Conservation (phyloP, 2,329 filamentous ascomycete genomes). For the Penicillium decumbens region DNA sequence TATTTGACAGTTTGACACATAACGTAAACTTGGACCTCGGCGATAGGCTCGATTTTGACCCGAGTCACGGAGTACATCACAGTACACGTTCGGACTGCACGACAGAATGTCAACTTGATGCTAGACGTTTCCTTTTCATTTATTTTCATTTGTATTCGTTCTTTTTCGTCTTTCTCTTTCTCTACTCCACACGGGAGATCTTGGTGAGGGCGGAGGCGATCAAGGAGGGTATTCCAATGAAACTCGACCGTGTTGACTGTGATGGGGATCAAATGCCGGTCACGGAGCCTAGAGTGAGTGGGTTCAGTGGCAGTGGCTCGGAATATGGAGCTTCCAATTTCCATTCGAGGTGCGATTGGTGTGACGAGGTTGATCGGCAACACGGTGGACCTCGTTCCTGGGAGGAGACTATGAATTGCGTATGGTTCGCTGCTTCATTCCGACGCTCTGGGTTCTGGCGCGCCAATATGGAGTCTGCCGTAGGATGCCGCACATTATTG, state of each 20-base stretch:
- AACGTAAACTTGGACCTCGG: background rate
- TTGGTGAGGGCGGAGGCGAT: background rate
- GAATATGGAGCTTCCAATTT: slow-evolving; percentile 23
- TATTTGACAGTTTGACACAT: slow-evolving; percentile 8
- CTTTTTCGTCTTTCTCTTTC: too few relatives aligned
- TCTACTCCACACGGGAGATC: background rate
- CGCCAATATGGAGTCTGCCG: background rate
- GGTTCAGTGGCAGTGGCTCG: slow-evolving; percentile 7
- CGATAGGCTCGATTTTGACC: too few relatives aligned
- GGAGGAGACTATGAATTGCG: slow-evolving; percentile 15
- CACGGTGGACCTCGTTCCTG: slow-evolving; percentile 13
- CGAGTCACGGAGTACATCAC: too few relatives aligned
- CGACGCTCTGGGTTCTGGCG: slow-evolving; percentile 1
- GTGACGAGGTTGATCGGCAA: slow-evolving; percentile 20
- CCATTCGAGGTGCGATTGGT: slow-evolving; percentile 17
- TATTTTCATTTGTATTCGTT: too few relatives aligned
- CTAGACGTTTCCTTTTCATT: too few relatives aligned
- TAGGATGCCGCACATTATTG: background rate
- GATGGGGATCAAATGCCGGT: slow-evolving; percentile 5
- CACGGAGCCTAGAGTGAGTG: background rate
- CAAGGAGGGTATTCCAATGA: background rate
- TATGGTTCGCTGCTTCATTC: slow-evolving; percentile 9
- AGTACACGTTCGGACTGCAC: too few relatives aligned
- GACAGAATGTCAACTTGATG: too few relatives aligned
- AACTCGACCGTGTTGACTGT: too few relatives aligned